Evolutionary conservation across 2,329 filamentous ascomycete genomes (phyloP).

Genomic region (Parasarocladium wereldwijsianum): DNA sequence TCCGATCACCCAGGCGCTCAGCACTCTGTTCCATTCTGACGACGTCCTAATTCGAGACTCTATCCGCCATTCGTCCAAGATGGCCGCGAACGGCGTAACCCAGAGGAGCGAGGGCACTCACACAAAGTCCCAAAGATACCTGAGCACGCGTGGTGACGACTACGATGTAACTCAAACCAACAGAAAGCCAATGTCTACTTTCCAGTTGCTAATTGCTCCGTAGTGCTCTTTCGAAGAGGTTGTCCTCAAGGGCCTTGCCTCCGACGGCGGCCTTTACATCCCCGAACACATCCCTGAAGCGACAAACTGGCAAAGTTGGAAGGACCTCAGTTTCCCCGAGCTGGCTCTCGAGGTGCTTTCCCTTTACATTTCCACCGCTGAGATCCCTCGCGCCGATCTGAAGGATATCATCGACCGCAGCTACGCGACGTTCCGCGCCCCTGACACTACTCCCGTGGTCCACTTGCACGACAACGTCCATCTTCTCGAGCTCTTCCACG

Average conservation of each 20-base stretch:
- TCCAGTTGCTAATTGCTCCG: background rate
- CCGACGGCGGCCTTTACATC: conserved; percentile 79
- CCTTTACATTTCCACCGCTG: conserved; percentile 69
- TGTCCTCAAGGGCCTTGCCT: conserved; percentile 75
- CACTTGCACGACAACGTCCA: conserved; percentile 66
- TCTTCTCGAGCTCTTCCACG: conserved; percentile 89
- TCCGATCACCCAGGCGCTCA: background rate
- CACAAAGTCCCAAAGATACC: conserved; percentile 31
- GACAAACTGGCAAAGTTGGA: conserved; percentile 46
- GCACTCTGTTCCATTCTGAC: conserved; percentile 1
- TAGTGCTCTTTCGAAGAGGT: conserved; percentile 84
- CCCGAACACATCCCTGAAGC: conserved; percentile 64
- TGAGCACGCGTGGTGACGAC: conserved; percentile 36
- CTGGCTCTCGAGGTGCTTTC: conserved; percentile 75
- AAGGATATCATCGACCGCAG: conserved; percentile 70
- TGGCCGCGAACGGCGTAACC: conserved; percentile 17
- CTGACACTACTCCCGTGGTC: conserved; percentile 65
- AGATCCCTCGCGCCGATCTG: conserved; percentile 70
- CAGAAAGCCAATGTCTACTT: conserved; percentile 3
- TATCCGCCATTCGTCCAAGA: conserved; percentile 10
- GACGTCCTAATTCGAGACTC: background rate
- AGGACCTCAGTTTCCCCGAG: conserved; percentile 63
- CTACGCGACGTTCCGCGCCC: conserved; percentile 76
- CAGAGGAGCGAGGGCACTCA: conserved; percentile 19
- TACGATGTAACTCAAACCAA: conserved; percentile 24